A percentile compares a stretch with the other conserved stretches of the same genome.
phyloP scores from a whole-genome alignment of 345 rosid genomes.

The Populus ilicifolia region DNA sequence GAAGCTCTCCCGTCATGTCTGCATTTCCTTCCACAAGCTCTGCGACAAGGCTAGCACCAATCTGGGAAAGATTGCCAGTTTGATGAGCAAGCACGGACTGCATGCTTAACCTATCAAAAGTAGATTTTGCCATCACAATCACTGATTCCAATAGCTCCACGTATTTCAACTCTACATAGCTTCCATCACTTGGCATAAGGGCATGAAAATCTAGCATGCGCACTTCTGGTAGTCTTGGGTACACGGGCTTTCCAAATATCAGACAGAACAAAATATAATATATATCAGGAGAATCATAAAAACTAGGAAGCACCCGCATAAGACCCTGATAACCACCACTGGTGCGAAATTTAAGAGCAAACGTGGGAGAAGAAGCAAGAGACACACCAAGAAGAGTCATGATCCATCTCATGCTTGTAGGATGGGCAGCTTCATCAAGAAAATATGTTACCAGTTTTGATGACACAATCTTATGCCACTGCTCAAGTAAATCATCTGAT shows the following conservation, averaged over 20 bases:
- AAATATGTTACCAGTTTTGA: slow-evolving; percentile 94
- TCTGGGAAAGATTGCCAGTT: slow-evolving; percentile 85
- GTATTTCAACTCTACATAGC: slow-evolving; percentile 73
- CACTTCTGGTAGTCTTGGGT: slow-evolving; percentile 97
- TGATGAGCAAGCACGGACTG: slow-evolving; percentile 88
- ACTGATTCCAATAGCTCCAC: slow-evolving; percentile 92
- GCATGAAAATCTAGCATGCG: slow-evolving; percentile 99
- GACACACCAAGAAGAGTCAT: slow-evolving; percentile 97
- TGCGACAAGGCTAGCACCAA: slow-evolving; percentile 83
- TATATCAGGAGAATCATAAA: slow-evolving; percentile 97
- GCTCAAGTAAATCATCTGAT: slow-evolving; percentile 91
- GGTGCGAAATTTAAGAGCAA: slow-evolving; percentile 85
- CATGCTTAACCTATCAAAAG: slow-evolving; percentile 84
- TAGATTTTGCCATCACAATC: slow-evolving; percentile 87
- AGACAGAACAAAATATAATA: slow-evolving; percentile 93
- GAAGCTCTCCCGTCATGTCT: slow-evolving; percentile 96
- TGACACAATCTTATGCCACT: slow-evolving; percentile 98
- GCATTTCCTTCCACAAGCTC: slow-evolving; percentile 88
- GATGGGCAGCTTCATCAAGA: slow-evolving; percentile 99
- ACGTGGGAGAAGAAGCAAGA: slow-evolving; percentile 89
- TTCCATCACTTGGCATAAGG: slow-evolving; percentile 82
- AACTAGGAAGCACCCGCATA: slow-evolving; percentile 83
- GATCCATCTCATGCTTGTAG: slow-evolving; percentile 99
- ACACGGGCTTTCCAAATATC: slow-evolving; percentile 91
- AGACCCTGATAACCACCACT: slow-evolving; percentile 95